Conservation (phyloP, 2,329 filamentous ascomycete genomes). For the Monosporascus sp. region DNA sequence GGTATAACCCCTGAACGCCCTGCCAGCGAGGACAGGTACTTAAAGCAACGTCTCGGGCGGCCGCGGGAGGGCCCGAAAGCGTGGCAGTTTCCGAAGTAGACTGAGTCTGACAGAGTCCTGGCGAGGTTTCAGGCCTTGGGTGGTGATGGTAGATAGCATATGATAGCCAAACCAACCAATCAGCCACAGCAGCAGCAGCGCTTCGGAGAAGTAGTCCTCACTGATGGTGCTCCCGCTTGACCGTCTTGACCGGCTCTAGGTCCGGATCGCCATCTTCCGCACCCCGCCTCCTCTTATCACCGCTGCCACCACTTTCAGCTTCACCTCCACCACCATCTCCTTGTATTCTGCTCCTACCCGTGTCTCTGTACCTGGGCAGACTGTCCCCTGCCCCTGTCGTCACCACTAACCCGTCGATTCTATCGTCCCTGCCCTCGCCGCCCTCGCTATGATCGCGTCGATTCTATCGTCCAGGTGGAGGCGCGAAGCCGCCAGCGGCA, state of each 20-base stretch:
- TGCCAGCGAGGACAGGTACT: background rate
- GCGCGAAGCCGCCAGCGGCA: slow-evolving; percentile 19
- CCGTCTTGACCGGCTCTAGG: background rate
- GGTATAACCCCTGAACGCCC: background rate
- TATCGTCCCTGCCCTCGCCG: background rate
- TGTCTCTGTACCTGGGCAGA: background rate
- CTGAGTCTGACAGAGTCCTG: background rate
- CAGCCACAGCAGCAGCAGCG: background rate
- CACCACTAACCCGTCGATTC: background rate
- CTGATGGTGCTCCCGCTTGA: background rate
- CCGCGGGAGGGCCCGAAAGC: background rate
- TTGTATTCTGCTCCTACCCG: too few species aligned
- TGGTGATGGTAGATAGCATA: too few species aligned
- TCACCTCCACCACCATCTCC: background rate
- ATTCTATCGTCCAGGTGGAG: slow-evolving; percentile 27
- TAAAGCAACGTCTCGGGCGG: background rate
- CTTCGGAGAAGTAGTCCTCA: background rate
- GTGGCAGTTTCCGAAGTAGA: background rate
- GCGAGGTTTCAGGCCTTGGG: too few species aligned
- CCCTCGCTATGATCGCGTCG: background rate
- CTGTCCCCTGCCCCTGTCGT: background rate
- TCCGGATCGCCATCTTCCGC: background rate
- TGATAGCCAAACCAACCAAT: too few species aligned
- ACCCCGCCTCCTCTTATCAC: background rate
- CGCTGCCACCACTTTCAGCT: background rate